A percentile compares a stretch with the other conserved stretches of the same genome.
phyloP scores from a whole-genome alignment of 257 asterid genomes.

The Forsythia viridissima region DNA sequence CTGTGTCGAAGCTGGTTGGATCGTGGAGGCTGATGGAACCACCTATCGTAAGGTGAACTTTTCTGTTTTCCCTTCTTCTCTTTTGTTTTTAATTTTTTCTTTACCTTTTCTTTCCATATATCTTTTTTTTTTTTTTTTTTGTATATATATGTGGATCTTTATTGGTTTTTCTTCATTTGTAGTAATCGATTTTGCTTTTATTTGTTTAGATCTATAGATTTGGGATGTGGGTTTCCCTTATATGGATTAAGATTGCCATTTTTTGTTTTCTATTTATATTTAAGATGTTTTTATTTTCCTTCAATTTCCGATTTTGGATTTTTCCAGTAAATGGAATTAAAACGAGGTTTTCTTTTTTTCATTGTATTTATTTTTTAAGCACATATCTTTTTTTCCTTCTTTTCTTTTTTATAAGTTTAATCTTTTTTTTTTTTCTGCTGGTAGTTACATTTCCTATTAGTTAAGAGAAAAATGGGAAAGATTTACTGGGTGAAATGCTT shows the following conservation, averaged over 20 bases:
- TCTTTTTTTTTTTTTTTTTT: not conserved
- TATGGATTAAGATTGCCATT: slow-evolving; percentile 27
- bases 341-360: not conserved
- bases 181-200: not conserved
- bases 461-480: too few species aligned
- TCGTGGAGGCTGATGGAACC: slow-evolving; percentile 94
- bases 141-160: not conserved
- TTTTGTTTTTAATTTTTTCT: not conserved
- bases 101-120: not conserved
- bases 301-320: not conserved
- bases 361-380: not conserved
- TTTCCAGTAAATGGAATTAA: not conserved
- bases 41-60: slow-evolving; percentile 81
- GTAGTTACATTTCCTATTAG: too few species aligned
- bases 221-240: slow-evolving; percentile 24
- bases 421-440: too few species aligned
- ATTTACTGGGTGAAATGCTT: too few species aligned
- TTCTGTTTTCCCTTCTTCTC: not conserved
- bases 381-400: not conserved
- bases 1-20: slow-evolving; percentile 95
- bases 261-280: not conserved
- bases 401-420: too few species aligned
- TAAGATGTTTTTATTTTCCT: not conserved
- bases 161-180: not conserved
- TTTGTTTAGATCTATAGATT: slow-evolving; percentile 54